Conservation (phyloP, 345 rosid species). For the Pistacia integerrima region DNA sequence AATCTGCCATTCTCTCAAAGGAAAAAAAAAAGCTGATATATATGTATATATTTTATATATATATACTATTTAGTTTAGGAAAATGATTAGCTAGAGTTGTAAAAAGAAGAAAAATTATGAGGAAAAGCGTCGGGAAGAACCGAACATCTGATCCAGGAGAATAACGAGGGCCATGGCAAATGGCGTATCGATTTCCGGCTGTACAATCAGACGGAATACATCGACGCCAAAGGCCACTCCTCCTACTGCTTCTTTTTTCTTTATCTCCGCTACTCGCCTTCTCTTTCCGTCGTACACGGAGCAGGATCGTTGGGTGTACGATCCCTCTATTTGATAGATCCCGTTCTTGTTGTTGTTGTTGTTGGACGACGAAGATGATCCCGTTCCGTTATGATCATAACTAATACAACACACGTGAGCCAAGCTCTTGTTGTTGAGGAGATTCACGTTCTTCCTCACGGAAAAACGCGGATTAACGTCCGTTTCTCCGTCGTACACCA, state of each 20-base stretch:
- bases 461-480: constrained; percentile 50
- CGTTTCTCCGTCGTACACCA: constrained; percentile 80
- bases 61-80: too few species aligned
- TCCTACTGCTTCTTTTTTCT: constrained; percentile 59
- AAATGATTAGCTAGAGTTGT: too few species aligned
- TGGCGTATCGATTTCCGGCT: constrained; percentile 56
- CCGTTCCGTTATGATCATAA: background rate
- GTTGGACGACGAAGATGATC: constrained; percentile 1
- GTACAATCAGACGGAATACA: constrained; percentile 71
- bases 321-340: constrained; percentile 76
- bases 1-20: background rate
- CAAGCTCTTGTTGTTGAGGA: constrained; percentile 53
- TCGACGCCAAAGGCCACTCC: constrained; percentile 73
- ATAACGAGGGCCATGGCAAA: constrained; percentile 85
- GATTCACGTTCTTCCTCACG: constrained; percentile 53
- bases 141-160: constrained; percentile 89
- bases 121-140: constrained; percentile 51
- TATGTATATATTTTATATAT: too few species aligned
- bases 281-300: constrained; percentile 58
- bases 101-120: background rate
- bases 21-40: constrained; percentile 13
- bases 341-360: constrained; percentile 7
- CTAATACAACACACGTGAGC: constrained; percentile 43
- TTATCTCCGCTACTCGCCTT: constrained; percentile 63
- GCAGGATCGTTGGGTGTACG: constrained; percentile 67